Base-by-base conservation (phyloP, 768 basidiomycete genomes). In the Xerocomellus intermedius region DNA sequence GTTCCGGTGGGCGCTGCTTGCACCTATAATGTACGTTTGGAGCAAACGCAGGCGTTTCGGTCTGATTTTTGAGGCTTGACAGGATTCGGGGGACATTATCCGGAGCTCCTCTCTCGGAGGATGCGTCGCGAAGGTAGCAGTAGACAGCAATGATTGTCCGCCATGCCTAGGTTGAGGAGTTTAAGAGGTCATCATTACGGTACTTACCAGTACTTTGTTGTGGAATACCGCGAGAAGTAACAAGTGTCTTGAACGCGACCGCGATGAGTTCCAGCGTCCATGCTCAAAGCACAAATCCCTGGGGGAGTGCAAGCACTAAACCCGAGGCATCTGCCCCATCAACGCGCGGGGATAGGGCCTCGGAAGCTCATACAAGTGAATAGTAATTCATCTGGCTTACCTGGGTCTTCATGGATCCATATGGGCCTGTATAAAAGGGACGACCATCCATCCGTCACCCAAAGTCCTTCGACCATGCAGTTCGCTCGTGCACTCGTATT, bases 201-300 rank as follows among this genome's bases (percentile, higher is more conserved):
- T 26, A 26, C 26, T 26, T 26, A 26, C 26, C 7, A 5, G 26
- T 26, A 26, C 26, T 26, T 26, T 26, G 30, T 32, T 32, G 30
- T 33, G 12, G n/a, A 21, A 9, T 12, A 16, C 22, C 48, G 54
- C 54, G 54, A 39, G 59, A 60, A 61, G 50, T 12, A 4, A 32
- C 8, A 19, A 26, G 24, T 7, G 16, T 26, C 35, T 33, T 48
- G 47, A 35, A 33, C 33, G 4, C 30, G 44, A 54, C 65, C 30
- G 13, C 9, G 35, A 67, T 66, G 64, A 64, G 8, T 38, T 56
- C 62, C n/a, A 67, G 59, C 49, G 50, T 30, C 9, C 83, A 79
- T 52, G 74, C 75, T 53, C 80, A 77, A 55, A 72, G 71, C 48
- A 77, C 83, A 2, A 80, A 75, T 56, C 64, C 80, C 1, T 87